Percentiles rank a stretch among this genome's conserved stretches.
Conservation (phyloP, 805 yeast species). For the Kodamaea kakaduensis region DNA sequence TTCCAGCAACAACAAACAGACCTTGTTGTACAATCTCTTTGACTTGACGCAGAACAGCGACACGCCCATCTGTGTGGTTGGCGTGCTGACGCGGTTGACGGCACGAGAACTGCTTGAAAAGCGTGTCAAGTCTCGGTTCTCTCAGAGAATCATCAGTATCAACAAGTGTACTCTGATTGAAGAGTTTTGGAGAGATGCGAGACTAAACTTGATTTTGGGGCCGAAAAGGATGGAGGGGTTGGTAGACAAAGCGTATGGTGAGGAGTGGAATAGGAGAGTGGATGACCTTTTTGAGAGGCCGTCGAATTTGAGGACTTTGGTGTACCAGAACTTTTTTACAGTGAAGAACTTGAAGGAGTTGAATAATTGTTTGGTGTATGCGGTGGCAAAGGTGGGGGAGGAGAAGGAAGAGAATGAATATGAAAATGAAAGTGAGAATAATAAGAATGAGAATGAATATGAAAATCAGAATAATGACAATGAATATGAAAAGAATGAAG, state of each 20-base stretch:
- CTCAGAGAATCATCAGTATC: slow-evolving; percentile 68
- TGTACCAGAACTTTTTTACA: slow-evolving; percentile 48
- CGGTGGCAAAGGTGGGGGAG: slow-evolving; percentile 27
- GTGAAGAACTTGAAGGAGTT: slow-evolving; percentile 54
- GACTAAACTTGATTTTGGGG: slow-evolving; percentile 32
- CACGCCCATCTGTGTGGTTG: slow-evolving; percentile 76
- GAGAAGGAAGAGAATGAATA: too few species aligned
- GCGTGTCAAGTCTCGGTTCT: slow-evolving; percentile 84
- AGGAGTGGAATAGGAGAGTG: slow-evolving; percentile 45
- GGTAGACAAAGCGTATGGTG: slow-evolving; percentile 19
- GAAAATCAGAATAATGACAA: too few species aligned
- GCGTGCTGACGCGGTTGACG: slow-evolving; percentile 70
- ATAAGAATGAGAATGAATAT: too few species aligned
- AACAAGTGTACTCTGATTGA: slow-evolving; percentile 47
- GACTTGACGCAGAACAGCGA: slow-evolving; percentile 74
- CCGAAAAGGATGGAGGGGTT: slow-evolving; percentile 16
- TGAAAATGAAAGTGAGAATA: too few species aligned
- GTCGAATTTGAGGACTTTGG: slow-evolving; percentile 14
- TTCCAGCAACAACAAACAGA: slow-evolving; percentile 60
- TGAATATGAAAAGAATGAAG: too few species aligned
- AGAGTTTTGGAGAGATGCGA: slow-evolving; percentile 48
- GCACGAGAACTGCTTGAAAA: slow-evolving; percentile 82
- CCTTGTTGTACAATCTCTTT: slow-evolving; percentile 79
- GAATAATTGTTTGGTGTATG: slow-evolving; percentile 38
- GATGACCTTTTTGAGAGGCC: slow-evolving; percentile 12